Base-by-base conservation (phyloP, 768 basidiomycete genomes). In the Russula emetica region DNA sequence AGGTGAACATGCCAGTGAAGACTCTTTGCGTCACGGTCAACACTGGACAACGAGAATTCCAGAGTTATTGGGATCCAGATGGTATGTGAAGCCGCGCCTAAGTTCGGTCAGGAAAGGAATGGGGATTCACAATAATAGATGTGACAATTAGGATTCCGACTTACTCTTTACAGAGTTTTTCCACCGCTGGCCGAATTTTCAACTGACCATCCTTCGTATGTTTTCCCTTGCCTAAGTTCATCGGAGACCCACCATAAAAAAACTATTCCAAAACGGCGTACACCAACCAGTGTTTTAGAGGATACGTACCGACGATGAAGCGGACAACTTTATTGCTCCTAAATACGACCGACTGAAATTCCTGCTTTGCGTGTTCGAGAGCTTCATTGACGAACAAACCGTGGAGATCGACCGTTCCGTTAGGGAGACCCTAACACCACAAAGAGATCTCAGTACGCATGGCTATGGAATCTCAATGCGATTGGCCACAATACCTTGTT, bases 231-330 rank as follows among this genome's bases (percentile, higher is more conserved):
- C 58, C 63, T 64, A 16, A 7, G 34, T 22, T 22, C n/a, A 11
- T 13, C 11, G 6, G 6, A 8, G 28, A 4, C 14, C 14, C 10
- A 36, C 51, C 32, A 22, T 42, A 7, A 52, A 32, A 32, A 30
- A 16, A 32, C 7, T 18, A 10, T n/a, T 22, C 22, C 45, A 22
- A n/a, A 22, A 10, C 4, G 7, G 20, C 3, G 4, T n/a, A n/a
- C 20, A n/a, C 20, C n/a, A 20, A 45, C 44, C 36, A 32, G 11
- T 11, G 38, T 3, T 4, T 9, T 20, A 22, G 45, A 26, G 20
- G 38, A 18, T 28, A 18, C 58, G 22, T 30, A 64, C 63, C 63
- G 22, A 64, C 63, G 26, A 64, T 64, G 58, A 64, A 64, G 26
- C n/a, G 58, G n/a, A 64, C 53, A 9, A 6, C 38, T n/a, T 13